phyloP scores from a whole-genome alignment of 345 rosid species.

The Populus simonii region DNA sequence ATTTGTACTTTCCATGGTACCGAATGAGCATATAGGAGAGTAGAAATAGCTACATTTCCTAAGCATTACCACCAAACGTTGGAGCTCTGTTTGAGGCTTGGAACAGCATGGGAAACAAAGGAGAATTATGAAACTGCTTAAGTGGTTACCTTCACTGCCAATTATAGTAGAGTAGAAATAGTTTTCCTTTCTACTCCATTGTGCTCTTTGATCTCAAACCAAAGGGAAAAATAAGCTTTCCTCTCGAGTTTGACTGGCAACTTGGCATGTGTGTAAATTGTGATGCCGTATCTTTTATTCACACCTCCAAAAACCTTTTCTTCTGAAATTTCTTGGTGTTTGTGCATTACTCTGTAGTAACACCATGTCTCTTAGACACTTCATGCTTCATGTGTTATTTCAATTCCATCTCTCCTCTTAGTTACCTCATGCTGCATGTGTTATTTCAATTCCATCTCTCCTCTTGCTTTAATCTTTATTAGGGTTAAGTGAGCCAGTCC shows the following conservation, averaged over 20 bases:
- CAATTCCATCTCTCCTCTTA: too few relatives aligned
- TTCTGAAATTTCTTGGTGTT: not conserved
- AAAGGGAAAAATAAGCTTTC: not conserved
- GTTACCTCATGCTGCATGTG: not conserved
- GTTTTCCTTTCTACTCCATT: not conserved
- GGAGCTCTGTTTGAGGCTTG: not conserved
- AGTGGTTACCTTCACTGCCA: not conserved
- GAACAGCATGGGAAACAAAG: not conserved
- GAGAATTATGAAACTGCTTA: not conserved
- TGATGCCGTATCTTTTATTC: not conserved
- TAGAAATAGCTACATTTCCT: not conserved
- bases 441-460: too few relatives aligned
- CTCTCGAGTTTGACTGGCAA: not conserved
- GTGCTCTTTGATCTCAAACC: not conserved
- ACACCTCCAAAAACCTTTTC: not conserved
- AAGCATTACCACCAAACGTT: not conserved
- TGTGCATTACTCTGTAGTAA: not conserved
- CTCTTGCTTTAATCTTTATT: too few relatives aligned
- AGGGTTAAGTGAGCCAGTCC: too few relatives aligned
- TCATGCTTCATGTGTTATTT: too few relatives aligned
- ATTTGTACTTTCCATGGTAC: not conserved
- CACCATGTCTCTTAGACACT: not conserved
- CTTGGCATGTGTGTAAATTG: not conserved
- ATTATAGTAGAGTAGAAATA: too few relatives aligned
- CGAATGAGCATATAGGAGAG: not conserved